Evolutionary conservation across 345 rosid species (phyloP).

Genomic region (Ailanthus altissimus): DNA sequence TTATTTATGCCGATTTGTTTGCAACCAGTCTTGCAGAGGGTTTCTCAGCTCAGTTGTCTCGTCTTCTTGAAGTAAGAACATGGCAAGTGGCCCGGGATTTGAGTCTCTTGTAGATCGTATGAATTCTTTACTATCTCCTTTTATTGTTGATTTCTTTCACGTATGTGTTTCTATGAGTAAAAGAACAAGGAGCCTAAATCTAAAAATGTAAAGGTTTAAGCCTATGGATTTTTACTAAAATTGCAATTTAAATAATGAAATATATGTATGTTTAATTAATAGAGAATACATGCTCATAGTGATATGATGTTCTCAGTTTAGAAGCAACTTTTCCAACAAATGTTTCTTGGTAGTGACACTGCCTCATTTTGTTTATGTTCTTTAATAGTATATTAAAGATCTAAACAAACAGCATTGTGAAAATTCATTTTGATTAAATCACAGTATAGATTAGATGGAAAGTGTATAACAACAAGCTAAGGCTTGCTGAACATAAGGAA

Average conservation of each 20-base stretch:
- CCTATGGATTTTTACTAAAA: not conserved
- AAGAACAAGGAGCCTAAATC: not conserved
- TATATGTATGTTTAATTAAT: not conserved
- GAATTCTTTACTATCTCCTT: slow-evolving; percentile 13
- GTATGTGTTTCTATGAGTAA: not conserved
- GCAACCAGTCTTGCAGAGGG: not conserved
- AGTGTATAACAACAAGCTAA: not conserved
- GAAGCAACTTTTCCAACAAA: not conserved
- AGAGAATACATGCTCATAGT: too few species aligned
- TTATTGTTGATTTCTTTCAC: not conserved
- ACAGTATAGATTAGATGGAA: not conserved
- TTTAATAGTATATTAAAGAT: not conserved
- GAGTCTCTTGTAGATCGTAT: slow-evolving; percentile 85
- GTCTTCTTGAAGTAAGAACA: slow-evolving; percentile 22
- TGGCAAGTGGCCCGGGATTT: slow-evolving; percentile 72
- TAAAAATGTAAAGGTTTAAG: not conserved
- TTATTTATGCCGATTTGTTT: slow-evolving; percentile 12
- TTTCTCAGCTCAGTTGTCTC: not conserved
- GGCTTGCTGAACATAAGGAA: not conserved
- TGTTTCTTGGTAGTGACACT: not conserved
- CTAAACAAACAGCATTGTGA: not conserved
- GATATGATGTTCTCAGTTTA: not conserved
- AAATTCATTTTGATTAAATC: not conserved
- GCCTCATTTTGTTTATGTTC: not conserved
- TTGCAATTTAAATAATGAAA: not conserved